These are phyloP conservation scores for Vachellia collinsii DNA, from an alignment of 306 rosid genomes.

Conservation along the genomic window DNA sequence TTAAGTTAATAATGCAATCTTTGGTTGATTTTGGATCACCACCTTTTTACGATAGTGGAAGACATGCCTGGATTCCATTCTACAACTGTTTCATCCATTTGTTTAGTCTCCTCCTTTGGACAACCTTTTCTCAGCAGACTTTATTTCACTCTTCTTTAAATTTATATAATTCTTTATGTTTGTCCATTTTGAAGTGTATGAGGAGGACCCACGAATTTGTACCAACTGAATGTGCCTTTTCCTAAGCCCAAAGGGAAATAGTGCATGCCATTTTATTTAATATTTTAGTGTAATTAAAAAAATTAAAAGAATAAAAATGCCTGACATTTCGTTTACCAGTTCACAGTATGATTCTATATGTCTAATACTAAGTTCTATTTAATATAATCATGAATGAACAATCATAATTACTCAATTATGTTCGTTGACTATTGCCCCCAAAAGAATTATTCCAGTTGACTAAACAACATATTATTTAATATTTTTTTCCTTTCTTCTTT, in stretches of 20 bases:
- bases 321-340: neutral
- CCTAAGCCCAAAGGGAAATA: conserved; percentile 5
- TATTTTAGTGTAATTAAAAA: neutral
- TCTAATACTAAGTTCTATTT: neutral
- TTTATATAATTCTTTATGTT: neutral
- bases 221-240: neutral
- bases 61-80: neutral
- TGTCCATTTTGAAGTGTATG: neutral
- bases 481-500: neutral
- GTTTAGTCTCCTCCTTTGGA: neutral
- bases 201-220: neutral
- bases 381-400: neutral
- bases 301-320: neutral
- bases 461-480: neutral
- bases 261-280: neutral
- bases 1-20: too few species aligned
- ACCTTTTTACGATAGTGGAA: neutral
- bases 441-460: neutral
- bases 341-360: neutral
- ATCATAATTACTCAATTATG: neutral
- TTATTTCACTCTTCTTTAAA: neutral
- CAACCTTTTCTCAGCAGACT: neutral
- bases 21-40: too few species aligned
- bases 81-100: neutral
- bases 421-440: neutral